These are phyloP conservation scores for Geranium incanum DNA, from an alignment of 441 rosid genomes.

Conservation along the genomic window DNA sequence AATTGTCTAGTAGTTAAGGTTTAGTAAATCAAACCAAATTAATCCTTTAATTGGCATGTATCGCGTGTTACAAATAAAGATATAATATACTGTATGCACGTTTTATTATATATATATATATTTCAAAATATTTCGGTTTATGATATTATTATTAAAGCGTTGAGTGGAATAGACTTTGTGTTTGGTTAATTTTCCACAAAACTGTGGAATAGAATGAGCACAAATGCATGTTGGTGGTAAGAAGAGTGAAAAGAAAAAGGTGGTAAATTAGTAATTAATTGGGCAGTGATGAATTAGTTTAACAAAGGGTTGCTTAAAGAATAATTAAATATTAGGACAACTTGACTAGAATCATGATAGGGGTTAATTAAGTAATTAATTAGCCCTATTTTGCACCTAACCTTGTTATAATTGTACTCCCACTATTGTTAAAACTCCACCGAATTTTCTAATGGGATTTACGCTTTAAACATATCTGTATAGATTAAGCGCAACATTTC, in stretches of 20 bases:
- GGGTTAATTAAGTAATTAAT: not conserved
- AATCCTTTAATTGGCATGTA: not conserved
- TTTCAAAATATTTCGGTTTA: not conserved
- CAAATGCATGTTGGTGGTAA: not conserved
- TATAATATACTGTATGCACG: too few species aligned
- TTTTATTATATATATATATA: too few species aligned
- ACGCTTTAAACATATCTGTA: not conserved
- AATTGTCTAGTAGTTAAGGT: too few species aligned
- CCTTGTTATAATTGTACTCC: not conserved
- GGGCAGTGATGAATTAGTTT: not conserved
- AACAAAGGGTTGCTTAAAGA: not conserved
- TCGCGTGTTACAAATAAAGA: not conserved
- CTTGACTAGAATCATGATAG: conserved; percentile 1
- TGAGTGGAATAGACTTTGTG: not conserved
- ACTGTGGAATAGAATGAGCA: not conserved
- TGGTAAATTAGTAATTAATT: conserved; percentile 1
- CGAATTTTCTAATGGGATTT: not conserved
- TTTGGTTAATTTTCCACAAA: not conserved
- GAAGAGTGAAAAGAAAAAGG: not conserved
- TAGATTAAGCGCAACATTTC: not conserved
- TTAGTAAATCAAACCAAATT: too few species aligned
- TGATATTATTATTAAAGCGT: not conserved
- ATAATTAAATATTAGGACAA: not conserved
- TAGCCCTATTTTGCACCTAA: not conserved
- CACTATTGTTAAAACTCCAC: not conserved